phyloP scores from a whole-genome alignment of 768 basidiomycete species.

The Lactarius akahatsu region DNA sequence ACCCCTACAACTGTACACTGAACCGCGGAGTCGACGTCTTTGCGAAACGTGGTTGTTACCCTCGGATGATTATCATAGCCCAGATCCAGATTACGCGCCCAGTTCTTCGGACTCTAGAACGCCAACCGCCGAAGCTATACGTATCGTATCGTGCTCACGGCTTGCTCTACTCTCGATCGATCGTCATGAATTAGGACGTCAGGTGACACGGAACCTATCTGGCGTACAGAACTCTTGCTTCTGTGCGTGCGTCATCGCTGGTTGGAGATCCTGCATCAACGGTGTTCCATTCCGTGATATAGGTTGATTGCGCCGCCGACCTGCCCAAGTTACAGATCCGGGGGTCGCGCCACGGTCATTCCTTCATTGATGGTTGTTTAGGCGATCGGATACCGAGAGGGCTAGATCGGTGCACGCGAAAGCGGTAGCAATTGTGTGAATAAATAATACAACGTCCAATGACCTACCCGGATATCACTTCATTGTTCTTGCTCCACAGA shows the following conservation, averaged over 20 bases:
- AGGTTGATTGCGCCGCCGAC: background rate
- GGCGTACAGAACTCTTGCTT: background rate
- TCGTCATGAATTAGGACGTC: background rate
- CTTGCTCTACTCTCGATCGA: no score
- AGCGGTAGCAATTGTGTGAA: background rate
- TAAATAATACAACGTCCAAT: background rate
- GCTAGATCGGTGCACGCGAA: background rate
- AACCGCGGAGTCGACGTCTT: background rate
- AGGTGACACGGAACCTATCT: background rate
- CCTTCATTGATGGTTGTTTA: constrained; percentile 1
- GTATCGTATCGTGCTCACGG: no score
- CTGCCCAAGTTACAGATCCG: background rate
- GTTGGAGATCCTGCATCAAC: no score
- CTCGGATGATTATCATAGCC: background rate
- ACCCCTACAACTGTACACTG: background rate
- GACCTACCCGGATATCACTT: background rate
- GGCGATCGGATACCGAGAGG: background rate
- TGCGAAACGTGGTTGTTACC: background rate
- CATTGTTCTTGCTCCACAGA: background rate
- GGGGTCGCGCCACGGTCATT: background rate
- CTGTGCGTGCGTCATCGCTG: background rate
- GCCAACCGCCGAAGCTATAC: background rate
- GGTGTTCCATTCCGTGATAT: no score
- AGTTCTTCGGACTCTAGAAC: background rate
- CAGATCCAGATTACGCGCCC: background rate